Evolutionary conservation across 192 early-diverging fungal species (phyloP).

Genomic region (Geranomyces michiganensis): DNA sequence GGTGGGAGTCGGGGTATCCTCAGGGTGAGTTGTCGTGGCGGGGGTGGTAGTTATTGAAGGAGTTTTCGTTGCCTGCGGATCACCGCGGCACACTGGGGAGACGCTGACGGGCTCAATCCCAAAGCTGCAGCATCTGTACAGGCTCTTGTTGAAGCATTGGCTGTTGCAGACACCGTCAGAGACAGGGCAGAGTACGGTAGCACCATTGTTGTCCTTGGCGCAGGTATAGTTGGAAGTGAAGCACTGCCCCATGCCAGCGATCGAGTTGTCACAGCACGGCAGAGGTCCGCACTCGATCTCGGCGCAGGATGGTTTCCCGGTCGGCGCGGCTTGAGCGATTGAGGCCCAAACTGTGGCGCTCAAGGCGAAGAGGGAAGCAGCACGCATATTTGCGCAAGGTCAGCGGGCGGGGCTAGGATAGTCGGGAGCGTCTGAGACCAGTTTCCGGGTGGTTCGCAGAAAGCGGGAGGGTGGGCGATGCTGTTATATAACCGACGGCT

Average conservation of each 20-base stretch:
- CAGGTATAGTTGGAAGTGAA: neutral
- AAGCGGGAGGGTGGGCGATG: too few species aligned
- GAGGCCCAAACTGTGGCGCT: neutral
- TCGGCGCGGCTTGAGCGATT: neutral
- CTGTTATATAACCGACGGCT: too few species aligned
- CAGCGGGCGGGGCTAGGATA: too few species aligned
- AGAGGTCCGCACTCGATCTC: neutral
- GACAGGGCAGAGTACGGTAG: neutral
- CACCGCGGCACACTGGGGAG: neutral
- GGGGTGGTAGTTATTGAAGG: neutral
- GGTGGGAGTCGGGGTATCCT: neutral
- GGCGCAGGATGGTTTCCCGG: neutral
- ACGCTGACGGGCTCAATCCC: neutral
- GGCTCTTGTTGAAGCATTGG: conserved; percentile 1
- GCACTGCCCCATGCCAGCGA: neutral
- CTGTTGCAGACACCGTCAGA: neutral
- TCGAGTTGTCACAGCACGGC: neutral
- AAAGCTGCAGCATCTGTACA: neutral
- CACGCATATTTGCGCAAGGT: too few species aligned
- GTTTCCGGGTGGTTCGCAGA: too few species aligned
- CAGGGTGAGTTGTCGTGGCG: neutral
- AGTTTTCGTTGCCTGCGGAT: neutral
- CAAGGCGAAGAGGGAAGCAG: neutral
- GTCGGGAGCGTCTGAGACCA: too few species aligned
- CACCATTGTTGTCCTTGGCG: neutral